Percentiles rank a stretch among this genome's conserved stretches.
These are phyloP conservation scores for Epichloe festucae DNA, from an alignment of 2,329 filamentous ascomycete species.

Conservation along the genomic window DNA sequence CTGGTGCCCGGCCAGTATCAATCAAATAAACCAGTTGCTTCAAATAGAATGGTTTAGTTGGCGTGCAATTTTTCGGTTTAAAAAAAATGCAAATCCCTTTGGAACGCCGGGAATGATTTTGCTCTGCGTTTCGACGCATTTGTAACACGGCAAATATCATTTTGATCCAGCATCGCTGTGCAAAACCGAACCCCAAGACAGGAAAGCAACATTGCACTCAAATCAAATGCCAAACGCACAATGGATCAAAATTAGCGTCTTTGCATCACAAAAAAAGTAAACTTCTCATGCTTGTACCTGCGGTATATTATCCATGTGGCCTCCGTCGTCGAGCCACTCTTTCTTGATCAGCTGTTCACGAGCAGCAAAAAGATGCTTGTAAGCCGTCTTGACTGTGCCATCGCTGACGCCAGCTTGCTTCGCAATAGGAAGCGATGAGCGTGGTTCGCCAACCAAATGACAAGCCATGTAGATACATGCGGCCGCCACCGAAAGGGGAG, in stretches of 20 bases:
- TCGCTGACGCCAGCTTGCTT: constrained; percentile 81
- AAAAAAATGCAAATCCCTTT: neutral
- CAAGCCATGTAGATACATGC: constrained; percentile 96
- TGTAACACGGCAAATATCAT: neutral
- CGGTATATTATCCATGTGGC: constrained; percentile 59
- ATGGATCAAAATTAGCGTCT: neutral
- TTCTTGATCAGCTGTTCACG: constrained; percentile 62
- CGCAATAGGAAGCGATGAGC: constrained; percentile 77
- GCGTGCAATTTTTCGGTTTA: neutral
- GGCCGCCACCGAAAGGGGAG: constrained; percentile 83
- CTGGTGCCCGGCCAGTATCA: neutral
- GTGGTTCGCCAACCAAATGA: constrained; percentile 67
- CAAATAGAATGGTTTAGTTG: neutral
- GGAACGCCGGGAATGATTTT: neutral
- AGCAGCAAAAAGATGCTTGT: constrained; percentile 71
- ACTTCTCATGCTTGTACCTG: constrained; percentile 19
- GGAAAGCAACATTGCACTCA: neutral
- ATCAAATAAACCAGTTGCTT: neutral
- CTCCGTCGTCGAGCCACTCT: constrained; percentile 62
- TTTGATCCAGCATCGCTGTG: neutral
- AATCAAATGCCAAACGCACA: neutral
- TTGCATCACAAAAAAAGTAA: neutral
- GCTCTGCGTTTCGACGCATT: neutral
- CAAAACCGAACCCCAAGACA: neutral
- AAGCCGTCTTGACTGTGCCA: constrained; percentile 90